Evolutionary conservation across 306 rosid species (phyloP), one percentile per base, ranked within the genome.

Genomic region (Acmispon strigosus): DNA sequence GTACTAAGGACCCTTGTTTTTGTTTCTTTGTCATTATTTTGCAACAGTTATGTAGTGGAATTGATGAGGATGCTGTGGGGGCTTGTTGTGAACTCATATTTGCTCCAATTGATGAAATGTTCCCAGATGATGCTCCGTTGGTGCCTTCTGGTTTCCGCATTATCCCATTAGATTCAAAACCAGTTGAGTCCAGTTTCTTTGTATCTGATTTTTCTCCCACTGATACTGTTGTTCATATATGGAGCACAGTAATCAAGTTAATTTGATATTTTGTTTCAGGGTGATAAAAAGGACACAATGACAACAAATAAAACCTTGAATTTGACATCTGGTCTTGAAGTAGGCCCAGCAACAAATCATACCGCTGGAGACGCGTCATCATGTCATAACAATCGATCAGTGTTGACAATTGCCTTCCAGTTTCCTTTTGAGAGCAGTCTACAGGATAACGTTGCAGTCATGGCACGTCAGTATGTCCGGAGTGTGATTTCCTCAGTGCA

Each of bases 81-180:
- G 92, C 92, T 62, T 89, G 90, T 75, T 86, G 92, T 13, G 96
- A 92, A 80, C 98, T 92, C 62, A 77, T 89, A 62, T 92, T 92
- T 77, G 96, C 98, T 66, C 89, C 98, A 7, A 92, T 92, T 53
- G 96, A 92, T 66, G 96, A 87, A 55, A 88, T 87, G 95, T 92
- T 92, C 63, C 96, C 95, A 0, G 95, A 92, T 29, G 92, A 89
- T 83, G 92, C 96, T 55, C 91, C 90, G 4, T 73, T 92, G 76
- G 79, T 92, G 53, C 98, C 99, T 13, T 95, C 99, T 57, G 99
- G 99, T 69, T 95, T 95, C 76, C 97, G 97, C 65, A 87, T 95
- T 70, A 86, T 88, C 27, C 91, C 96, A 1, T 72, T 95, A 82
- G 97, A 89, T 77, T 80, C 99, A 43, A 84, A 87, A 89, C 64